Evolutionary conservation across 805 yeast genomes (phyloP), one percentile per base, ranked within the genome.

Genomic region (Clavispora phyllophila): DNA sequence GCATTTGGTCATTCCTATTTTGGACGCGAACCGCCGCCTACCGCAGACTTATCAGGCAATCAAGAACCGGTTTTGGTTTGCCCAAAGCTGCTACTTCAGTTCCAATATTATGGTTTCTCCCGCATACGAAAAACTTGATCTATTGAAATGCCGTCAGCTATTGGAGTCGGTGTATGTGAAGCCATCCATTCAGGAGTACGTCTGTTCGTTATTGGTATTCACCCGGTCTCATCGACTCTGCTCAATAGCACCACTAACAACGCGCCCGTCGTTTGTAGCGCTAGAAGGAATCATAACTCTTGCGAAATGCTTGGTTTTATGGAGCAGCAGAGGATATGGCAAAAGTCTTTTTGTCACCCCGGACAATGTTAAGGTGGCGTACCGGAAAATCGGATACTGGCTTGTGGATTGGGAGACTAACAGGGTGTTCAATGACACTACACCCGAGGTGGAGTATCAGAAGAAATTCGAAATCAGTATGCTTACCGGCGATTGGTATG

Each of bases 401-500:
- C 53, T 68, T 14, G 68, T 70, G 9, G 68, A 66, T 48, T 70
- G 74, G 74, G 69, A 68, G 43, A 50, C 57, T 23, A 59, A 61
- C 42, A 20, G 37, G 10, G 29, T 46, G 7, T 62, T 53, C 37
- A 38, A 36, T 12, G 43, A 27, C 13, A 44, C 41, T 4, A 28
- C 37, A 12, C 20, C 10, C 5, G 26, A 37, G n/a, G 18, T 29
- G 9, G 57, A 54, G n/a, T 41, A 44, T 29, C 48, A 48, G 19
- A 54, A 57, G 18, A 44, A 56, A 22, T 31, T 60, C 9, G 63
- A 64, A 35, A 54, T 68, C 14, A 56, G 55, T 37, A 62, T 67
- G 49, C 54, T 70, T 12, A 60, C 68, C 1, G 75, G 72, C 2
- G 73, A 66, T 42, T 70, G 74, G 74, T 67, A 63, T 40, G 75